These are phyloP conservation scores for Gossypium longicalyx DNA, from an alignment of 345 rosid species.

Conservation along the genomic window DNA sequence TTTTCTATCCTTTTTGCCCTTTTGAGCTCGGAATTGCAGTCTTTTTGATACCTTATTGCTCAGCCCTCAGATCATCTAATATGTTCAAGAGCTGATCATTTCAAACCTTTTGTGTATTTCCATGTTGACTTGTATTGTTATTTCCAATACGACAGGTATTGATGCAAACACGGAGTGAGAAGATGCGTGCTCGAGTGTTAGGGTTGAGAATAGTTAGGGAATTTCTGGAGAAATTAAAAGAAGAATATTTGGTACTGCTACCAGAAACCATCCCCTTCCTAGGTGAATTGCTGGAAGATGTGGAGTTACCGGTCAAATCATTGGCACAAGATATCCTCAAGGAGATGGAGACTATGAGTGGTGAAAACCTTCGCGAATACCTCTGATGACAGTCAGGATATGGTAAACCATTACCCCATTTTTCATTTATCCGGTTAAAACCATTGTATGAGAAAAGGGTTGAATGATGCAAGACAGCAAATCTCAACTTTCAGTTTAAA, in stretches of 20 bases:
- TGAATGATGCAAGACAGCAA: neutral
- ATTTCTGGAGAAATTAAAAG: slow-evolving; percentile 73
- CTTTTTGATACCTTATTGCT: neutral
- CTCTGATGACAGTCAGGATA: slow-evolving; percentile 33
- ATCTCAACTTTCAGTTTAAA: neutral
- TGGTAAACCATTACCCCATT: neutral
- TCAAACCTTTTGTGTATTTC: neutral
- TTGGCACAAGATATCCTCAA: slow-evolving; percentile 77
- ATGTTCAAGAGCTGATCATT: neutral
- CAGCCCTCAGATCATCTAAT: neutral
- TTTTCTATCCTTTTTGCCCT: neutral
- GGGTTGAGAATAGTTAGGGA: slow-evolving; percentile 71
- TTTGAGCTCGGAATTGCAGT: neutral
- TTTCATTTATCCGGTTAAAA: too few relatives aligned
- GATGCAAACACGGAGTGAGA: slow-evolving; percentile 90
- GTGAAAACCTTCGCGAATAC: slow-evolving; percentile 67
- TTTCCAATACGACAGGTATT: slow-evolving; percentile 45
- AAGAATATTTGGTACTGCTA: slow-evolving; percentile 73
- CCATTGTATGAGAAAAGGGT: neutral
- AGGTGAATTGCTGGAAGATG: slow-evolving; percentile 82
- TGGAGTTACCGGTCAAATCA: slow-evolving; percentile 69
- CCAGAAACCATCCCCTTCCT: slow-evolving; percentile 89
- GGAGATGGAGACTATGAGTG: slow-evolving; percentile 87
- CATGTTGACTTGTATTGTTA: neutral
- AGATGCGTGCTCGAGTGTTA: slow-evolving; percentile 60